Conservation (phyloP, 331 rosid genomes). For the Pyrus hybrid region DNA sequence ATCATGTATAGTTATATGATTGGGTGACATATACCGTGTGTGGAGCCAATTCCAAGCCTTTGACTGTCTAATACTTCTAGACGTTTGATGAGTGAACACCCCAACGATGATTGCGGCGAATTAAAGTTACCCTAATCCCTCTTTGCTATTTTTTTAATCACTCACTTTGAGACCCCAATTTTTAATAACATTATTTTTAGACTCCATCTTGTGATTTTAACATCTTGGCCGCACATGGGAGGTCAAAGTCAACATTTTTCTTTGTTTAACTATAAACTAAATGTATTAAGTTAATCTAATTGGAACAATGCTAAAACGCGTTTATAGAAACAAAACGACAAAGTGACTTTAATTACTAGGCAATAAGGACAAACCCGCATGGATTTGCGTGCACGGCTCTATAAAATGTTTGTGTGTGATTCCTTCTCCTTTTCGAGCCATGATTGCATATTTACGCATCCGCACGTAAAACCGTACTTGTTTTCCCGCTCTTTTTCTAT, state of each 20-base stretch:
- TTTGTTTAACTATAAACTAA: neutral
- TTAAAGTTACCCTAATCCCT: neutral
- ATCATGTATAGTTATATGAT: no score
- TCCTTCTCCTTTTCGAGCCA: neutral
- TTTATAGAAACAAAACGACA: constrained; percentile 28
- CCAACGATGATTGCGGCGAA: constrained; percentile 65
- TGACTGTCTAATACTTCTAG: constrained; percentile 15
- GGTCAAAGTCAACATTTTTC: constrained; percentile 34
- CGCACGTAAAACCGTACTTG: neutral
- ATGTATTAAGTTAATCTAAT: neutral
- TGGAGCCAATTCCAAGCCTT: constrained; percentile 14
- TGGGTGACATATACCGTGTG: neutral
- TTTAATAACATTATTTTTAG: neutral
- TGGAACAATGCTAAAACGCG: constrained; percentile 38
- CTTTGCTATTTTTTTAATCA: neutral
- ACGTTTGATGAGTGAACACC: constrained; percentile 24
- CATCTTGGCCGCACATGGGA: constrained; percentile 27
- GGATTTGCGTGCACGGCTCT: constrained; percentile 69
- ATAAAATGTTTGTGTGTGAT: neutral
- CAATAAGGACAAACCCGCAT: constrained; percentile 28
- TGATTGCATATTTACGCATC: neutral
- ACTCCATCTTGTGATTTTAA: neutral
- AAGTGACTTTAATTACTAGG: constrained; percentile 6
- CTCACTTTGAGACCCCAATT: constrained; percentile 8
- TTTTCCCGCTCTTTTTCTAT: neutral